Evolutionary conservation across 352 stramenopile genomes (phyloP).

Genomic region (Phytophthora europaea): DNA sequence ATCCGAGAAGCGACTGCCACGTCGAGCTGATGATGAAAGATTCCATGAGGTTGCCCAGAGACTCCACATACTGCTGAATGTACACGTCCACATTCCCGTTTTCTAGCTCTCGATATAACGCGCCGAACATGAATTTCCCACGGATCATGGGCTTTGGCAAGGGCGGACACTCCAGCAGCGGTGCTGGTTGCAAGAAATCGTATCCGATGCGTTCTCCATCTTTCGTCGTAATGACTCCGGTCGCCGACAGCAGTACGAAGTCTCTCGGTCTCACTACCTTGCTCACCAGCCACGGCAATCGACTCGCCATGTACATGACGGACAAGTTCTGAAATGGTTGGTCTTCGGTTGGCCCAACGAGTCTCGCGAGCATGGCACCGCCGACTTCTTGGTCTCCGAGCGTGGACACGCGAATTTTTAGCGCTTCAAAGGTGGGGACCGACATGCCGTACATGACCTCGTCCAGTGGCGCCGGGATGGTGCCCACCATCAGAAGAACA

Average conservation of each 20-base stretch:
- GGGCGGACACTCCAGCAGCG: constrained; percentile 39
- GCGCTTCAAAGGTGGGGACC: constrained; percentile 50
- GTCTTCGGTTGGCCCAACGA: constrained; percentile 47
- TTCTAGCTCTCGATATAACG: constrained; percentile 43
- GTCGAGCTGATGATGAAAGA: constrained; percentile 36
- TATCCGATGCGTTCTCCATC: constrained; percentile 62
- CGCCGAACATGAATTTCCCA: constrained; percentile 45
- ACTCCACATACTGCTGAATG: constrained; percentile 45
- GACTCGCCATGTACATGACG: constrained; percentile 55
- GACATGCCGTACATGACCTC: constrained; percentile 73
- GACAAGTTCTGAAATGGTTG: constrained; percentile 59
- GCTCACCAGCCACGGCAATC: constrained; percentile 48
- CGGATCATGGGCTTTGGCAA: constrained; percentile 42
- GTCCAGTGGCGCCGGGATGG: constrained; percentile 53
- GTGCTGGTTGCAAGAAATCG: constrained; percentile 61
- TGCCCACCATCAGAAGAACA: constrained; percentile 53
- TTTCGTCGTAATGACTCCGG: constrained; percentile 45
- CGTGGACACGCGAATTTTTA: constrained; percentile 42
- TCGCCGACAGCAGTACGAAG: constrained; percentile 54
- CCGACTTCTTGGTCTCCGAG: constrained; percentile 38
- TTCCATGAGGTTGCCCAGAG: constrained; percentile 38
- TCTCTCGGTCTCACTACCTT: constrained; percentile 55
- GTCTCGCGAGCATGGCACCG: constrained; percentile 64
- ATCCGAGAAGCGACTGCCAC: constrained; percentile 38
- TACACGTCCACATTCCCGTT: constrained; percentile 47